Evolutionary conservation across 306 rosid genomes (phyloP), one percentile per base, ranked within the genome.

Genomic region (Clitoria ternatea): DNA sequence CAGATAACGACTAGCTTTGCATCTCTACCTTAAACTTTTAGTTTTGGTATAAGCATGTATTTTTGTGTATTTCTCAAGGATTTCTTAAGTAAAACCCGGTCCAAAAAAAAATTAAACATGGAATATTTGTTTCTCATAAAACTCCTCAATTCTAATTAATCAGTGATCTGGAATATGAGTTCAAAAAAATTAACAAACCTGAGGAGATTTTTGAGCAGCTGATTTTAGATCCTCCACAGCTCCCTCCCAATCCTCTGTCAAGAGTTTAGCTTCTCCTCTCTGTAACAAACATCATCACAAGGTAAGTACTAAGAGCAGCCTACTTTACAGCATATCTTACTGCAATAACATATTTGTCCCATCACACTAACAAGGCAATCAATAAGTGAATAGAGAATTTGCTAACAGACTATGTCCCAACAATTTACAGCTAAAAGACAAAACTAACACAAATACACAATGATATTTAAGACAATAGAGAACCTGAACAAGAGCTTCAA

Each of bases 191-290:
- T 36, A 22, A 69, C 79, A 24, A 68, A 91, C 99, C 96, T 95
- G 97, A 19, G 97, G 96, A 69, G 97, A 95, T 59, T 81, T 76
- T 83, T 95, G 92, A 80, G 92, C 92, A 22, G 99, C 99, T 69
- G 96, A 61, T 85, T 86, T 95, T 39, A 91, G 79, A 86, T 95
- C 99, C 70, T 89, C 91, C 64, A 91, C 92, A 35, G 99, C 99
- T 70, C 97, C 97, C 56, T 95, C 96, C 96, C 99, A 95, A 70
- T 95, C 99, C 84, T 95, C 97, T 24, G 73, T 85, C 62, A 95
- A 62, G 66, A 95, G 96, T 81, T 95, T 95, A 37, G 97, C 99
- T 85, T 95, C 99, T 59, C 97, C 99, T 76, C 97, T 87, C 99
- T 95, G 87, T 17, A 47, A 73, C 66, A 60, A 30, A 70, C n/a